Conservation (phyloP, 805 yeast species). For the Saccharomyces mikatae region DNA sequence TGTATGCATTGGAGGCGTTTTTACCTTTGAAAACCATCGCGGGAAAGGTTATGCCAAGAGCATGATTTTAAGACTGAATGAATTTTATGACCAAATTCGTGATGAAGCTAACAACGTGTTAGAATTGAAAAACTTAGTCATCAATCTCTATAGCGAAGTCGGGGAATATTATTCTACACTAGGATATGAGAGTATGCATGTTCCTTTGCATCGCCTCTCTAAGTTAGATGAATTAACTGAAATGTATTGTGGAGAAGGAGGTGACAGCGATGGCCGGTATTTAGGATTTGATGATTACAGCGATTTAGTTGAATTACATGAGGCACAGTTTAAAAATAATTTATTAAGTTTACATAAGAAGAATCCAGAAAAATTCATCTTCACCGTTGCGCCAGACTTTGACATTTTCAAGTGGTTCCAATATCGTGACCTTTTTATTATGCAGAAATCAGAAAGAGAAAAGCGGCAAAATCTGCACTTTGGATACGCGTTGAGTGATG, state of each 20-base stretch:
- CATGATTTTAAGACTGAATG: slow-evolving; percentile 37
- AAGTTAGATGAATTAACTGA: slow-evolving; percentile 16
- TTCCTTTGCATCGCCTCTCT: slow-evolving; percentile 31
- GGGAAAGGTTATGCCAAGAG: slow-evolving; percentile 47
- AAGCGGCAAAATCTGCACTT: slow-evolving; percentile 13
- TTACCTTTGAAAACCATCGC: slow-evolving; percentile 40
- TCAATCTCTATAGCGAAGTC: slow-evolving; percentile 62
- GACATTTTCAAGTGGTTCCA: slow-evolving; percentile 39
- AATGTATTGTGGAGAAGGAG: slow-evolving; percentile 9
- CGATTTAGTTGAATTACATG: slow-evolving; percentile 26
- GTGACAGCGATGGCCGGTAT: slow-evolving; percentile 11
- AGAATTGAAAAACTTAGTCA: slow-evolving; percentile 28
- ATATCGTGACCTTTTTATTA: slow-evolving; percentile 31
- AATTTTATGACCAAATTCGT: slow-evolving; percentile 27
- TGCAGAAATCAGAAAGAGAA: slow-evolving; percentile 15
- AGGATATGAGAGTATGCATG: slow-evolving; percentile 45
- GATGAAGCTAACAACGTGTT: slow-evolving; percentile 16
- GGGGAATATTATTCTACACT: slow-evolving; percentile 57
- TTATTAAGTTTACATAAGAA: slow-evolving; percentile 17
- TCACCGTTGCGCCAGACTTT: slow-evolving; percentile 32
- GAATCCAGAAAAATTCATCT: slow-evolving; percentile 19
- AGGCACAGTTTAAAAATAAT: slow-evolving; percentile 12
- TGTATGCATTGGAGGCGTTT: slow-evolving; percentile 54
- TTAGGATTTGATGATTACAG: slow-evolving; percentile 29
- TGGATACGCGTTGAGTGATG: slow-evolving; percentile 27